Evolutionary conservation across 2,329 filamentous ascomycete species (phyloP).

Genomic region (Fulvia fulva): DNA sequence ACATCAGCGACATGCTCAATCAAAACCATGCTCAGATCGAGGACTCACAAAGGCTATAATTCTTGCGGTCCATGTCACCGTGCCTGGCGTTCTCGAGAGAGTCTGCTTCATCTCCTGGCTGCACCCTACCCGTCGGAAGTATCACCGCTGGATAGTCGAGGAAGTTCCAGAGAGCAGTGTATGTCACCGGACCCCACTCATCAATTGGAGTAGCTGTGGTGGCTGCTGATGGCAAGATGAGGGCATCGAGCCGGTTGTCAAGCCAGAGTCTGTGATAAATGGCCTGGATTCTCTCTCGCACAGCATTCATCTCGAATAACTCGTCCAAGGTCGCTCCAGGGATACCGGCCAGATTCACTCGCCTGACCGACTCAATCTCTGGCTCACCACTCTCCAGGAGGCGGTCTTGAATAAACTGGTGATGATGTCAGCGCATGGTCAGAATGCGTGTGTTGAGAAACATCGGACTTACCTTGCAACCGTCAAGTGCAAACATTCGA

Average conservation of each 20-base stretch:
- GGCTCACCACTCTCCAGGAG: conserved; percentile 19
- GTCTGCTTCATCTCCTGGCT: too few species aligned
- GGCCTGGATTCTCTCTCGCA: conserved; percentile 10
- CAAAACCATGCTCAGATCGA: too few species aligned
- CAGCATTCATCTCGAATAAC: conserved; percentile 17
- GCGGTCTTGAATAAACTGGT: conserved; percentile 9
- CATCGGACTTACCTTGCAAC: conserved; percentile 13
- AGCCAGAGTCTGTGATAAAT: conserved; percentile 42
- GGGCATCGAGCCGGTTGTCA: conserved; percentile 45
- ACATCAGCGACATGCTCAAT: too few species aligned
- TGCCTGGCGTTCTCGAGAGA: too few species aligned
- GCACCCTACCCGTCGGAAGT: too few species aligned
- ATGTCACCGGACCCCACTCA: conserved; percentile 44
- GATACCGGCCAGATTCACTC: conserved; percentile 20
- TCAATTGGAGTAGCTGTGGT: conserved; percentile 52
- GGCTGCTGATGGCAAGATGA: conserved; percentile 48
- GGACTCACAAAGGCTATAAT: too few species aligned
- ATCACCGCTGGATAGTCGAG: too few species aligned
- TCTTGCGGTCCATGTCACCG: too few species aligned
- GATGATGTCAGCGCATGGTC: background rate
- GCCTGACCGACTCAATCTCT: conserved; percentile 20
- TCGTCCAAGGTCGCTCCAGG: conserved; percentile 16
- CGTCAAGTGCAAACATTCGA: conserved; percentile 16
- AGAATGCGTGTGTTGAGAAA: background rate
- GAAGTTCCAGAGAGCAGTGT: too few species aligned